Conservation (phyloP, 257 asterid genomes). For the Ballota nigra region DNA sequence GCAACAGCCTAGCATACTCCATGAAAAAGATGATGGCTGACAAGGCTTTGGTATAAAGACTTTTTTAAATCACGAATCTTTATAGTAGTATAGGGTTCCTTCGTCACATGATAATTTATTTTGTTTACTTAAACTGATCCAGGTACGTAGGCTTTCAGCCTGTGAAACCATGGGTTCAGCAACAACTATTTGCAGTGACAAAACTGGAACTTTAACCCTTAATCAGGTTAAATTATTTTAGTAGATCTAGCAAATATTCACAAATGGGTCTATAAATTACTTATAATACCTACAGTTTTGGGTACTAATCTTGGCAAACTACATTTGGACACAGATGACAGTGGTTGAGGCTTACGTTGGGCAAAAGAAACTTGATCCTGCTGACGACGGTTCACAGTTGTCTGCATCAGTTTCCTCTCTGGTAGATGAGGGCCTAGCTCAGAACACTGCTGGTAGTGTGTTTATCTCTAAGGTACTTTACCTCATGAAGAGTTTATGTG, state of each 20-base stretch:
- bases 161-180: conserved; percentile 99
- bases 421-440: conserved; percentile 82
- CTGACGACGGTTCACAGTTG: conserved; percentile 72
- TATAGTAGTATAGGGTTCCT: conserved; percentile 8
- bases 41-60: conserved; percentile 78
- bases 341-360: conserved; percentile 88
- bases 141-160: conserved; percentile 99
- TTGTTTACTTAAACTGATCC: conserved; percentile 27
- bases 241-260: conserved; percentile 20
- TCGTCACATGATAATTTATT: neutral
- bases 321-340: conserved; percentile 60
- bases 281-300: neutral
- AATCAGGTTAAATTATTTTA: conserved; percentile 58
- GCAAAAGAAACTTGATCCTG: conserved; percentile 51
- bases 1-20: conserved; percentile 87
- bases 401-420: conserved; percentile 54
- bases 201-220: conserved; percentile 93
- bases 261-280: conserved; percentile 12
- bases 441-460: conserved; percentile 87
- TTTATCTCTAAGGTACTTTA: conserved; percentile 67
- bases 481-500: neutral
- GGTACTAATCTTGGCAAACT: conserved; percentile 16
- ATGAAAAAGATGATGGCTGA: conserved; percentile 99
- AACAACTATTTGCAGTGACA: conserved; percentile 95
- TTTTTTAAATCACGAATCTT: neutral